Percentiles rank a stretch among this genome's conserved stretches.
Evolutionary conservation across 441 rosid species (phyloP).

Genomic region (Dalechampia spathulata): DNA sequence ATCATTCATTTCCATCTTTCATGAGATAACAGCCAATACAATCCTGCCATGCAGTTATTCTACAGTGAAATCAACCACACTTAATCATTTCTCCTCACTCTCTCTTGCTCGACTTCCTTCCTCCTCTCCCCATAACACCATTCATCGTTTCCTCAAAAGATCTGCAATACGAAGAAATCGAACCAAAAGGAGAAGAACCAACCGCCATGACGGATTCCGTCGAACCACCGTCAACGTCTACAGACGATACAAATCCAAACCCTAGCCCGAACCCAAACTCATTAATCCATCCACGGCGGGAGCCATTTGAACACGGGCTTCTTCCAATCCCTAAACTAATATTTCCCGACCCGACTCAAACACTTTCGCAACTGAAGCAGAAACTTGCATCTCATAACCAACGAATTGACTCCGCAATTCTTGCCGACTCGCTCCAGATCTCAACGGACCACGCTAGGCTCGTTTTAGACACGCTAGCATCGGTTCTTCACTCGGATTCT

Average conservation of each 20-base stretch:
- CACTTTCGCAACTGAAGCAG: constrained; percentile 62
- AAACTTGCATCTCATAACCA: constrained; percentile 47
- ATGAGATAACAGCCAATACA: too few species aligned
- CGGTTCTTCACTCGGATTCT: constrained; percentile 69
- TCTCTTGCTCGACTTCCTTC: too few species aligned
- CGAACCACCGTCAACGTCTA: constrained; percentile 44
- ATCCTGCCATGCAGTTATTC: too few species aligned
- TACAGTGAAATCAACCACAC: too few species aligned
- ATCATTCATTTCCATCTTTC: too few species aligned
- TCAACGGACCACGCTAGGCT: constrained; percentile 78
- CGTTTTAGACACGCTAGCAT: constrained; percentile 72
- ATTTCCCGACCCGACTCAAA: constrained; percentile 76
- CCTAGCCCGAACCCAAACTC: constrained; percentile 33
- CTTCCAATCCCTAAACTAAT: constrained; percentile 90
- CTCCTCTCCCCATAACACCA: too few species aligned
- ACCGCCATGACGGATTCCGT: constrained; percentile 64
- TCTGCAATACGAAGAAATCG: too few species aligned
- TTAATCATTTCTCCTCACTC: too few species aligned
- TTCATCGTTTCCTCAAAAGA: too few species aligned
- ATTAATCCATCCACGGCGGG: constrained; percentile 76
- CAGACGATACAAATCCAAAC: constrained; percentile 25
- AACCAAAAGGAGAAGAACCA: too few species aligned
- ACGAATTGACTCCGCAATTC: constrained; percentile 59
- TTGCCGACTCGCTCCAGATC: constrained; percentile 90
- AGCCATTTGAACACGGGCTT: constrained; percentile 90